Base-by-base conservation (phyloP, 768 basidiomycete species). In the Hygrocybe coccinea region DNA sequence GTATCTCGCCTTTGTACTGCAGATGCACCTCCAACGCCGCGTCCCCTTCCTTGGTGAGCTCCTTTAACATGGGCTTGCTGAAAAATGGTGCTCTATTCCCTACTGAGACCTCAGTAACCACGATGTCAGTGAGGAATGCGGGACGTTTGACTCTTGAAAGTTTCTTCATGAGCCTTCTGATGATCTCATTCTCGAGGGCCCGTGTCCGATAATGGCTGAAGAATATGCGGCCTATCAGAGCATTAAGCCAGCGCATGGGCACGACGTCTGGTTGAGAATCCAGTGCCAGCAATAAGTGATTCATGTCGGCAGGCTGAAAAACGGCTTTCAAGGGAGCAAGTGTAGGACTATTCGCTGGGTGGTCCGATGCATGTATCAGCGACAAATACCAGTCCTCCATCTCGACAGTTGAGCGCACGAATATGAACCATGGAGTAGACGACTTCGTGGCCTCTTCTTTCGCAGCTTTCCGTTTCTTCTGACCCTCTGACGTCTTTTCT, bases 321-420 rank as follows among this genome's bases (percentile, higher is more conserved):
- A 95, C 77, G 35, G 78, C 65, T 38, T 76, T 74, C 47, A 89
- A 71, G 0, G 89, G 84, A 1, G 67, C 67, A 45, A 90, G 79
- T 6, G 78, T 81, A 2, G 86, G 79, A 2, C 80, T 80, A 55
- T 85, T 79, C 0, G 84, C 70, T 25, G 85, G 82, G 52, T 86
- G 70, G 56, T 82, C 75, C 7, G 85, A 84, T 0, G 87, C 87
- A 55, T 91, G 87, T 19, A 92, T 69, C 53, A 97, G 78, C 0
- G 91, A 78, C 35, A 91, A 72, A 67, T 93, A 93, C 91, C 94
- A 98, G 71, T 99, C 95, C 71, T 99, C 97, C 91, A 97, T 97
- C 66, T 93, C 90, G 52, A 85, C 75, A 68, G 86, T 92, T 25
- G 84, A 86, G 58, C 87, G 85, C 17, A 92, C 84, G 71, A 97